Base-by-base conservation (phyloP, 202 grass and related monocot genomes). In the Panicum virgatum region DNA sequence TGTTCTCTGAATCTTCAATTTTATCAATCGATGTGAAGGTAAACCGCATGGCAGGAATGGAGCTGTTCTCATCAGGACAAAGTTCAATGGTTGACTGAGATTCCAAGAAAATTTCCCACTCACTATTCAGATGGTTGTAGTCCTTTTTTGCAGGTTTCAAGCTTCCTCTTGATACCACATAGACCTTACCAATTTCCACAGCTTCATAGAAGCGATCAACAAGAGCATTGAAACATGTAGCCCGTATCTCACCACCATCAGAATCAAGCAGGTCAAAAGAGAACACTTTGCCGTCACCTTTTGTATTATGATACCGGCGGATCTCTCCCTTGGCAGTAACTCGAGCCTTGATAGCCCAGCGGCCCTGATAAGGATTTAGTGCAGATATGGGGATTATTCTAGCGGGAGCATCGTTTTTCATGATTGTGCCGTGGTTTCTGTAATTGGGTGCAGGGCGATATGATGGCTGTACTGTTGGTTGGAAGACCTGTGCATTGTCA, bases 211-310 rank as follows among this genome's bases (percentile, higher is more conserved):
- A 98, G 34, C 85, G 88, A 81, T 98, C 96, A 61, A 93, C 77
- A 27, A 86, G 82, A 51, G 76, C 25, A 78, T 95, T 93, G 82
- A 98, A 98, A 77, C 92, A 98, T 77, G 90, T 86, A 65, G 89
- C 96, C 77, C 89, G 83, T 75, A 98, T 93, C 84, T 98, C 92
- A 79, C 96, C 89, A 39, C 84, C 89, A 76, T 96, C 92, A 86
- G 90, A 92, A 88, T 98, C 96, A 82, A 98, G 92, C 30, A 98
- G 67, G 69, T 96, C 92, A 83, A 98, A 98, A 72, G 87, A 96
- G 85, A 98, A 98, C 54, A 98, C 92, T 80, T 99, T 99, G 14
- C 96, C 92, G 69, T 96, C 96, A 71, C 96, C 96, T 88, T 87
- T 99, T 67, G 89, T 82, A 89, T 94, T 99, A 81, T 99, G 92